Percentiles rank a stretch among this genome's conserved stretches.
Evolutionary conservation across 176 grass and related monocot species (phyloP).

Genomic region (Bolboschoenus planiculmis): DNA sequence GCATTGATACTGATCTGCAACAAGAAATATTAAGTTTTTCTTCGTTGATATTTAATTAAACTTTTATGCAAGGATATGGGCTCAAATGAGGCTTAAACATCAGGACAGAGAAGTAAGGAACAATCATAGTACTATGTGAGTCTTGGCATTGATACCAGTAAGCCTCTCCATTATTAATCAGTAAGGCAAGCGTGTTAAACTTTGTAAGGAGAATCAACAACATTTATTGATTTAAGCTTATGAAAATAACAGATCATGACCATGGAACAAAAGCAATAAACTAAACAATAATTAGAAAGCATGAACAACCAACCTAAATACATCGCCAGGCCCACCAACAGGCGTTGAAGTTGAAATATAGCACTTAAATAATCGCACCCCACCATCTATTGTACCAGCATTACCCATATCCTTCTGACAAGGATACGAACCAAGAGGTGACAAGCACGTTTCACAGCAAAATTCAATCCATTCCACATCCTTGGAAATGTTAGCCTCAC

Average conservation of each 20-base stretch:
- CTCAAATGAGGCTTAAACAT: neutral
- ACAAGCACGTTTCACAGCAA: constrained; percentile 56
- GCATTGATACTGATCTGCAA: neutral
- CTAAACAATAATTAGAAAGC: neutral
- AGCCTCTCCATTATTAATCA: neutral
- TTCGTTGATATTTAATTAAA: neutral
- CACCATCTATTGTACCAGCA: constrained; percentile 43
- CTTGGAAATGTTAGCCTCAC: constrained; percentile 52
- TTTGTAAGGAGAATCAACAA: neutral
- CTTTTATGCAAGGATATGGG: neutral
- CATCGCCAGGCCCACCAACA: constrained; percentile 38
- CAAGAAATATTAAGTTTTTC: neutral
- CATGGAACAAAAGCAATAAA: neutral
- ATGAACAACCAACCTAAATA: constrained; percentile 55
- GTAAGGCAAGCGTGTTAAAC: neutral
- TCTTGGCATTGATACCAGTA: neutral
- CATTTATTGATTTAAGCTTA: neutral
- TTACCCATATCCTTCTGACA: constrained; percentile 29
- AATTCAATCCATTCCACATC: constrained; percentile 64
- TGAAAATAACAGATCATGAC: neutral
- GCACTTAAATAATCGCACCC: constrained; percentile 74
- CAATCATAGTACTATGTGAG: neutral
- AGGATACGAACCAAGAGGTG: constrained; percentile 67
- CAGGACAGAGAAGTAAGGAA: neutral
- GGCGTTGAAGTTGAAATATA: constrained; percentile 53